phyloP scores from a whole-genome alignment of 2,329 filamentous ascomycete genomes.

The Chaetomium sp. region DNA sequence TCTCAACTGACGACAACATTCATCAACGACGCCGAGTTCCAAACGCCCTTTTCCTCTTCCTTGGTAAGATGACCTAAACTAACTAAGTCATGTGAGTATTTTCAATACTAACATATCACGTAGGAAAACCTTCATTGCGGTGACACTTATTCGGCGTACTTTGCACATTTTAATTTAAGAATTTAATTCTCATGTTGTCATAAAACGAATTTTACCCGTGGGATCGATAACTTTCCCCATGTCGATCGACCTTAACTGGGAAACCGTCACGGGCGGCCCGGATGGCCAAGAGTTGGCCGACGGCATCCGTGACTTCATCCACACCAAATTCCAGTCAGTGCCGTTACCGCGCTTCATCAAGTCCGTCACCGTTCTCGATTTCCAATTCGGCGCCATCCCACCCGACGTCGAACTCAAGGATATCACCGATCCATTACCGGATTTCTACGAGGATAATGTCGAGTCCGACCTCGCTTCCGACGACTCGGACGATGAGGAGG shows the following conservation, averaged over 20 bases:
- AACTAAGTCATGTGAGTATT: too few relatives aligned
- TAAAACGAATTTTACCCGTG: too few relatives aligned
- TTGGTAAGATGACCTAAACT: too few relatives aligned
- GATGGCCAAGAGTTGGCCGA: constrained; percentile 82
- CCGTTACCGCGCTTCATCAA: constrained; percentile 92
- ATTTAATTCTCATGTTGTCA: too few relatives aligned
- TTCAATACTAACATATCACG: too few relatives aligned
- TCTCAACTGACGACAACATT: too few relatives aligned
- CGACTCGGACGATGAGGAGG: constrained; percentile 41
- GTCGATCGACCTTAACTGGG: constrained; percentile 98
- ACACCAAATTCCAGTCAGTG: constrained; percentile 91
- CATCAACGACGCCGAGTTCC: too few relatives aligned
- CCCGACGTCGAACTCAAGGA: constrained; percentile 91
- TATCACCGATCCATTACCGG: constrained; percentile 87
- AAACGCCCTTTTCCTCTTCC: too few relatives aligned
- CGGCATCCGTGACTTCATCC: constrained; percentile 84
- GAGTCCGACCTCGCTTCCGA: constrained; percentile 55
- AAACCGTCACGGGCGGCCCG: constrained; percentile 79
- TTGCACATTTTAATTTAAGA: too few relatives aligned
- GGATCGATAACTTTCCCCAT: constrained; percentile 40
- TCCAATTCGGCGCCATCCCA: constrained; percentile 79
- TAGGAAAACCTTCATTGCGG: too few relatives aligned
- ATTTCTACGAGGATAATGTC: constrained; percentile 86
- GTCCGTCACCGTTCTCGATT: constrained; percentile 88
- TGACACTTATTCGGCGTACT: too few relatives aligned